Conservation (phyloP, 2,329 filamentous ascomycete species). For the Phialophora verrucosa region DNA sequence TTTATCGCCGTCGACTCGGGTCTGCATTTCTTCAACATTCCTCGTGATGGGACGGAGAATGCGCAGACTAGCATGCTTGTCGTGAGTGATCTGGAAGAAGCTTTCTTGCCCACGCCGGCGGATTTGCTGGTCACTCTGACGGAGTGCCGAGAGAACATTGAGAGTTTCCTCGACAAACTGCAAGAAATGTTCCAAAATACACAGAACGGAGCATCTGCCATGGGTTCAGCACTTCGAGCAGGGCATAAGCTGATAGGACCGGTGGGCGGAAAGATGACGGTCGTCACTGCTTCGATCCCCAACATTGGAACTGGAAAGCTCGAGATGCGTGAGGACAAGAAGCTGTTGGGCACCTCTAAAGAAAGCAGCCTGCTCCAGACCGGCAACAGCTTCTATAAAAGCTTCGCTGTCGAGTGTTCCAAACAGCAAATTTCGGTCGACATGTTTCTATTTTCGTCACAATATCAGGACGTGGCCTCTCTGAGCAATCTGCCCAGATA, state of each 20-base stretch:
- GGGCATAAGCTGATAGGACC: conserved; percentile 95
- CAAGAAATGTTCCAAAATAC: conserved; percentile 98
- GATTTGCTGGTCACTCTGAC: conserved; percentile 88
- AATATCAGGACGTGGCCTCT: conserved; percentile 96
- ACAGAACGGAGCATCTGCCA: conserved; percentile 85
- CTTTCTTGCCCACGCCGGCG: conserved; percentile 90
- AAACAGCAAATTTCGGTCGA: conserved; percentile 99
- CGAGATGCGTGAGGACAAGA: conserved; percentile 95
- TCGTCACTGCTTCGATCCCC: conserved; percentile 86
- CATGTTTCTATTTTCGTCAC: conserved; percentile 95
- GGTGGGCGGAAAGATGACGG: conserved; percentile 91
- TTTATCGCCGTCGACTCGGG: conserved; percentile 96
- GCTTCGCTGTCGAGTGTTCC: conserved; percentile 96
- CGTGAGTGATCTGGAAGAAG: conserved; percentile 92
- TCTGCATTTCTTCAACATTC: conserved; percentile 94
- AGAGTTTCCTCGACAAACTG: conserved; percentile 86
- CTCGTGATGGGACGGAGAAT: conserved; percentile 82
- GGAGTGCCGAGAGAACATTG: conserved; percentile 88
- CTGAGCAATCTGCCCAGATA: conserved; percentile 94
- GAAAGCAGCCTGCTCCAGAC: conserved; percentile 88
- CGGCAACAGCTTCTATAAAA: conserved; percentile 96
- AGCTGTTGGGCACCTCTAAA: conserved; percentile 89
- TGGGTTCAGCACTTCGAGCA: conserved; percentile 90
- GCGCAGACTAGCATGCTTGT: conserved; percentile 90
- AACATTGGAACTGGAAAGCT: conserved; percentile 89